phyloP scores from a whole-genome alignment of 306 rosid genomes.

The Prunus campanulata region DNA sequence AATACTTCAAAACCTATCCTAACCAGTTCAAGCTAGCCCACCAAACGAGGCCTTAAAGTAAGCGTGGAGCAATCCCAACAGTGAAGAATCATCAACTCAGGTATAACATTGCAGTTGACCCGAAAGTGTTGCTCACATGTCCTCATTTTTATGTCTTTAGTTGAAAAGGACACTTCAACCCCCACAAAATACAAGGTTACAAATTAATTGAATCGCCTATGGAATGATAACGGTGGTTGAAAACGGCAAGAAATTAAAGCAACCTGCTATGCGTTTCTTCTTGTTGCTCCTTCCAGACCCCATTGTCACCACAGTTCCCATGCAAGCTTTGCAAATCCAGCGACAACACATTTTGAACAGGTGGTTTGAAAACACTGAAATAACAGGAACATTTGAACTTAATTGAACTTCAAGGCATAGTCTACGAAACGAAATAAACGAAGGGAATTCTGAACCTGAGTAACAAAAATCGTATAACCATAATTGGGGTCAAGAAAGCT shows the following conservation, averaged over 20 bases:
- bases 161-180: no score
- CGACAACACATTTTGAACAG: background rate
- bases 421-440: background rate
- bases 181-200: background rate
- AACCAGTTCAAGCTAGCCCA: no score
- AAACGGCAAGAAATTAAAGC: background rate
- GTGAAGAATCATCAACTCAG: no score
- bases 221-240: background rate
- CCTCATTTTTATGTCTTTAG: no score
- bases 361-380: background rate
- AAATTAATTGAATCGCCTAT: background rate
- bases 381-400: background rate
- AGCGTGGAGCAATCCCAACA: no score
- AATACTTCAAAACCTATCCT: no score
- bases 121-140: no score
- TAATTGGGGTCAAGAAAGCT: slow-evolving; percentile 48
- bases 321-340: background rate
- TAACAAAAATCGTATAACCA: slow-evolving; percentile 3
- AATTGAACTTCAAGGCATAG: no score
- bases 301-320: background rate
- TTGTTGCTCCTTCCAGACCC: background rate
- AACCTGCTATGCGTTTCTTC: background rate
- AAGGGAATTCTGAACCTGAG: background rate
- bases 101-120: no score
- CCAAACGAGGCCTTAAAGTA: no score